Evolutionary conservation across 148 eudicot genomes (phyloP).

Genomic region (Camellia granthamiana): DNA sequence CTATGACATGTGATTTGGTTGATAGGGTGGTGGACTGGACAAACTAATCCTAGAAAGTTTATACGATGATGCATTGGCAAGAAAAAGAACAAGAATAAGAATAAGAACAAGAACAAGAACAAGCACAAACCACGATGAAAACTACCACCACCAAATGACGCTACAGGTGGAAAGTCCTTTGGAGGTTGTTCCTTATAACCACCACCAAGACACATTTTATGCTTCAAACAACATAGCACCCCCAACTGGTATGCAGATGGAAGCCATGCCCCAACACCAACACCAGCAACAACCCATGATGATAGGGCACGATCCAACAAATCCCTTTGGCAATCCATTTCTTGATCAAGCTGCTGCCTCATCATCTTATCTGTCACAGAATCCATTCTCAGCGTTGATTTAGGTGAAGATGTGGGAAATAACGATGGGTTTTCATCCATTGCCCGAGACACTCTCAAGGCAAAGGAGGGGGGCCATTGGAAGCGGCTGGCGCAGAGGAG

Average conservation of each 20-base stretch:
- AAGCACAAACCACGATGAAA: constrained; percentile 11
- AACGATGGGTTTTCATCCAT: too few relatives aligned
- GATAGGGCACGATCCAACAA: constrained; percentile 14
- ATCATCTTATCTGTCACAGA: too few relatives aligned
- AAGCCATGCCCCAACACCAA: not conserved
- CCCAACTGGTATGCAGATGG: constrained; percentile 11
- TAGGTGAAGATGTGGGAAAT: too few relatives aligned
- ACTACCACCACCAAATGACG: constrained; percentile 11
- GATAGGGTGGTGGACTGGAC: not conserved
- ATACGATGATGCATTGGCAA: constrained; percentile 10
- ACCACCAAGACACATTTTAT: not conserved
- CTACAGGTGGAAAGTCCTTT: constrained; percentile 12
- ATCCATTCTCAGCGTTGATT: too few relatives aligned
- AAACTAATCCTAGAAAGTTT: not conserved
- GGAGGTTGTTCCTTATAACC: constrained; percentile 3
- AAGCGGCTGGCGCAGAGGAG: too few relatives aligned
- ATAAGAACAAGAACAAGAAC: not conserved
- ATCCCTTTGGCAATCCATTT: constrained; percentile 26
- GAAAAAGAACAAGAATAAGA: not conserved
- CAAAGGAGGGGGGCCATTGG: too few relatives aligned
- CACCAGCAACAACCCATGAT: constrained; percentile 15
- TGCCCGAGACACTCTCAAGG: too few relatives aligned
- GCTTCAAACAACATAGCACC: constrained; percentile 1
- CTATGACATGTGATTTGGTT: too few relatives aligned
- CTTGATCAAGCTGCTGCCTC: not conserved